Evolutionary conservation across 257 asterid species (phyloP), one percentile per base, ranked within the genome.

Genomic region (Eucommia ulmoides): DNA sequence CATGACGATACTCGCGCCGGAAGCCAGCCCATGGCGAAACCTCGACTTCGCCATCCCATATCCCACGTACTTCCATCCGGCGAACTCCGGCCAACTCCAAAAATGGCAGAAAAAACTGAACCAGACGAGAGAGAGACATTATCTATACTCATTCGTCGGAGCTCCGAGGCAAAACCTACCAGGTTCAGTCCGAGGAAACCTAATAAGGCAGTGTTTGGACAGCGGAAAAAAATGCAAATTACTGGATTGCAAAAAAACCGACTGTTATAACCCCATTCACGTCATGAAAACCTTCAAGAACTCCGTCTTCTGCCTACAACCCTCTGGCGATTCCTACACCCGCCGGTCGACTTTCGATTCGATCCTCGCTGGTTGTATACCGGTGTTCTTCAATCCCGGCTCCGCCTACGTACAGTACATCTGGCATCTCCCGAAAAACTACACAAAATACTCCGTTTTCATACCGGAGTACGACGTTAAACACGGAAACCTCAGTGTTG

Each of bases 11-110:
- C 12, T 12, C 6, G 38, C 12, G 6, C 12, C 24, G n/a, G n/a
- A 50, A 50, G 22, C 54, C 1, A 50, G 54, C 15, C 54, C 54
- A 1, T 22, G 35, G 33, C 16, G 54, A 8, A 50, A 16, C 20
- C 22, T 22, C 3, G 35, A 23, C 20, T 22, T 50, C 20, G 38
- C 54, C 2, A 23, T 50, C 24, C 54, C 54, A 22, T 23, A 50
- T 23, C 54, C 54, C 10, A 50, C 54, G 4, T 50, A 50, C 22
- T 50, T 50, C 33, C 54, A 50, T 24, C 54, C 54, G 11, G 22
- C 54, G 8, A 50, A 17, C 3, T 18, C 22, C 15, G 5, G 22
- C n/a, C n/a, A 50, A 1, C 19, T 50, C 1, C 15, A 18, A 15
- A 20, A 50, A 23, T 50, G 54, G 33, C 54, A 50, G 20, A 7